Evolutionary conservation across 257 asterid species (phyloP).

Genomic region (Cruciata laevipes): DNA sequence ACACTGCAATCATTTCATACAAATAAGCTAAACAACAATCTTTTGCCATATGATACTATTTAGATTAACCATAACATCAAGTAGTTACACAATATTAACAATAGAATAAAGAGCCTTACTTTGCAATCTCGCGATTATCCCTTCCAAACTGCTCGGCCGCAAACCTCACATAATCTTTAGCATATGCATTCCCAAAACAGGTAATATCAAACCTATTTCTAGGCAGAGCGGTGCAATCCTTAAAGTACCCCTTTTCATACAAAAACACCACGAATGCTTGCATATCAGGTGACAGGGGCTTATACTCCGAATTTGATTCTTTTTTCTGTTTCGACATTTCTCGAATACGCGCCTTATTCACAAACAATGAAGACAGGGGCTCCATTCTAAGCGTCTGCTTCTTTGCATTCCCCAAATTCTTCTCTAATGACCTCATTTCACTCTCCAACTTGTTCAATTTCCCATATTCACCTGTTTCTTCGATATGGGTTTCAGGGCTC

Average conservation of each 20-base stretch:
- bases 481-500: constrained; percentile 16
- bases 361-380: constrained; percentile 33
- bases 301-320: constrained; percentile 30
- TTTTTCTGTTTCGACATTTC: constrained; percentile 14
- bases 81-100: neutral
- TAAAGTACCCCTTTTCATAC: constrained; percentile 47
- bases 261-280: constrained; percentile 39
- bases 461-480: constrained; percentile 18
- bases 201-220: constrained; percentile 34
- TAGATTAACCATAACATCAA: neutral
- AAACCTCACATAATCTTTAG: constrained; percentile 45
- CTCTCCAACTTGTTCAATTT: constrained; percentile 42
- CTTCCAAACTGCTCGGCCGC: constrained; percentile 61
- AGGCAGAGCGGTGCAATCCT: constrained; percentile 39
- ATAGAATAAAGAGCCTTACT: constrained; percentile 38
- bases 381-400: neutral
- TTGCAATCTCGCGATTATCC: constrained; percentile 59
- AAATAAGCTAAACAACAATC: neutral
- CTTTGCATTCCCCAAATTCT: constrained; percentile 4
- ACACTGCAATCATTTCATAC: neutral
- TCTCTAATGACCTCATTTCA: constrained; percentile 30
- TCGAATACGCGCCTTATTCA: constrained; percentile 8
- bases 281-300: constrained; percentile 66
- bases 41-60: neutral
- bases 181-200: constrained; percentile 45